phyloP scores from a whole-genome alignment of 306 rosid genomes.

The Prunus fruticosa region DNA sequence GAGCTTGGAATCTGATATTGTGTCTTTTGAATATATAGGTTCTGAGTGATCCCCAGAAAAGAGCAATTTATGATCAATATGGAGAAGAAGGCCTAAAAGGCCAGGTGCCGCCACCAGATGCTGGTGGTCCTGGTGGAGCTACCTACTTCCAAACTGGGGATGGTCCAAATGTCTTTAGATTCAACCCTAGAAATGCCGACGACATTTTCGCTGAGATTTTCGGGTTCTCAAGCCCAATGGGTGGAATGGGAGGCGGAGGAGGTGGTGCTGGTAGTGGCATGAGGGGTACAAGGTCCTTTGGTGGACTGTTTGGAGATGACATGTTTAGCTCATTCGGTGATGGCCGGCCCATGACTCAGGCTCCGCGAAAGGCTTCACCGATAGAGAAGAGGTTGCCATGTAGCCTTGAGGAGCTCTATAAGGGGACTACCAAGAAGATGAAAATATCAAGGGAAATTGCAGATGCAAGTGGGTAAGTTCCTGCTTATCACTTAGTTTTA shows the following conservation, averaged over 20 bases:
- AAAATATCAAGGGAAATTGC: conserved; percentile 74
- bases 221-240: conserved; percentile 72
- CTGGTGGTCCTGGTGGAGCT: conserved; percentile 54
- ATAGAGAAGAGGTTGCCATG: conserved; percentile 63
- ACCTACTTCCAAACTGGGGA: conserved; percentile 71
- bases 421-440: conserved; percentile 82
- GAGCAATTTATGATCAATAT: conserved; percentile 79
- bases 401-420: conserved; percentile 80
- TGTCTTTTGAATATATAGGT: conserved; percentile 42
- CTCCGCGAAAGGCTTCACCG: conserved; percentile 63
- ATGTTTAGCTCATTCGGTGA: conserved; percentile 63
- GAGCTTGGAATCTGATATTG: background rate
- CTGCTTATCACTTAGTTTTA: conserved; percentile 10
- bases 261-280: conserved; percentile 38
- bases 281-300: conserved; percentile 59
- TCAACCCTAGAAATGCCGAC: conserved; percentile 75
- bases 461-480: conserved; percentile 75
- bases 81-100: conserved; percentile 95
- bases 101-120: conserved; percentile 68
- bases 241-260: conserved; percentile 50
- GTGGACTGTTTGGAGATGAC: conserved; percentile 73
- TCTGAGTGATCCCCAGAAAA: conserved; percentile 84
- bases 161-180: conserved; percentile 65
- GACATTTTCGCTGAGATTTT: conserved; percentile 75
- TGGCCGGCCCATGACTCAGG: conserved; percentile 56